Evolutionary conservation across 1,139 yeast species (phyloP), one percentile per base, ranked within the genome.

Genomic region (Blastobotrys capitulatus): DNA sequence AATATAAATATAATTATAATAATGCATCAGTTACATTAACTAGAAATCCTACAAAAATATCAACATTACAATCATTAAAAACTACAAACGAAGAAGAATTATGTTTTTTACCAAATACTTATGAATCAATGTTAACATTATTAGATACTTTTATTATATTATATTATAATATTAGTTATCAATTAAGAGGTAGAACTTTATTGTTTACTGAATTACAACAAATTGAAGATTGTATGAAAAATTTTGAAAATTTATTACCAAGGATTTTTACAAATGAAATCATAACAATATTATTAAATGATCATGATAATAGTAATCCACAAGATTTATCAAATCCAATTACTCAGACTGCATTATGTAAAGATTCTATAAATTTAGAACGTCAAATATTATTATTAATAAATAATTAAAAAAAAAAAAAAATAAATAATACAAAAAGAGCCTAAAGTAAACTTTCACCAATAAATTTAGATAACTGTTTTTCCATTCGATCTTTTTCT

Each of bases 21-120:
- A 25, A 18, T 15, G 27, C 22, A 20, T 12, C 20, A 15, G 25
- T n/a, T 3, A 4, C 40, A 18, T 19, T 48, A 15, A 27, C 41
- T 32, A 52, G 47, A 35, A 48, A 49, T 42, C 26, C 26, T 3
- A 27, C 40, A 6, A 39, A 40, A 13, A 48, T 51, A 36, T 31
- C 44, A 6, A 39, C 54, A 10, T 43, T 54, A 22, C 31, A 20
- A 12, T 27, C 44, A 13, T 42, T 53, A 35, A 26, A 39, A 3
- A 46, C 52, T 12, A 47, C 47, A 16, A 13, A 38, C 27, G 55
- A 54, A 16, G 50, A 50, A 6, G 52, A 53, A 31, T 44, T 56
- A 38, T 42, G 51, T 18, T 56, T 41, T 38, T 18, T 46, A n/a
- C 58, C 59, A 1, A 57, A 54, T 39, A 44, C 57, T 7, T 56